phyloP scores from a whole-genome alignment of 768 basidiomycete species.

The Phylloporus sp. region DNA sequence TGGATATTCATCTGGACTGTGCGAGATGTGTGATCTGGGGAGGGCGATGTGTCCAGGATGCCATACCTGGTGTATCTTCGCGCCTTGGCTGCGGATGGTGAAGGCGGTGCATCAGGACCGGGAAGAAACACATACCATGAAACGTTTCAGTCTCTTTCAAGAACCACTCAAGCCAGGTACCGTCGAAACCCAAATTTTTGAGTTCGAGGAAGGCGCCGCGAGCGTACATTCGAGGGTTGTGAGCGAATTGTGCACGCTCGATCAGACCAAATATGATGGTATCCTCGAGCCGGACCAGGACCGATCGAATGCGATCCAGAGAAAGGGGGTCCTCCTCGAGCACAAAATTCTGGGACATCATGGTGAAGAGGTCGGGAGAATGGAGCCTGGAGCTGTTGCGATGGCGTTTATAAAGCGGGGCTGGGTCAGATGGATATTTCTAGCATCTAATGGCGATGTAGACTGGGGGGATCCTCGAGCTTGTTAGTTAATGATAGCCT shows the following conservation, averaged over 20 bases:
- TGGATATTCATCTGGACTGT: conserved; percentile 95
- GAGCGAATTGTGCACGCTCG: conserved; percentile 94
- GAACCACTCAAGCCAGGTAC: conserved; percentile 98
- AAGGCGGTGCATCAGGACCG: conserved; percentile 1
- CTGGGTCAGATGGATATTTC: background rate
- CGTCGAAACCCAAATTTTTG: conserved; percentile 63
- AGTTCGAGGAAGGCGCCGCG: conserved; percentile 77
- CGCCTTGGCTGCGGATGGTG: conserved; percentile 67
- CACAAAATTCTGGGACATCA: conserved; percentile 66
- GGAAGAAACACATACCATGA: conserved; percentile 61
- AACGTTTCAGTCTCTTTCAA: conserved; percentile 91
- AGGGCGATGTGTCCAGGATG: background rate
- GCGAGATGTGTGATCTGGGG: background rate
- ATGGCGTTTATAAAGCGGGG: conserved; percentile 12
- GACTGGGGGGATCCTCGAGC: too few species aligned
- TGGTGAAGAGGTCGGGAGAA: conserved; percentile 17
- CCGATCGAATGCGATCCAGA: conserved; percentile 81
- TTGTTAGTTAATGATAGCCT: too few species aligned
- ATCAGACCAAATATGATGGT: conserved; percentile 98
- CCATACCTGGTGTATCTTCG: conserved; percentile 86
- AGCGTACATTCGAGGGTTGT: conserved; percentile 86
- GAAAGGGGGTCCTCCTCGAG: conserved; percentile 71
- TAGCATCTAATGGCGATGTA: too few species aligned
- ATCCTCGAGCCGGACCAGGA: conserved; percentile 88
- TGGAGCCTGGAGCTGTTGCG: background rate